Evolutionary conservation across 805 yeast species (phyloP), one percentile per base, ranked within the genome.

Genomic region (Candida ovalis): DNA sequence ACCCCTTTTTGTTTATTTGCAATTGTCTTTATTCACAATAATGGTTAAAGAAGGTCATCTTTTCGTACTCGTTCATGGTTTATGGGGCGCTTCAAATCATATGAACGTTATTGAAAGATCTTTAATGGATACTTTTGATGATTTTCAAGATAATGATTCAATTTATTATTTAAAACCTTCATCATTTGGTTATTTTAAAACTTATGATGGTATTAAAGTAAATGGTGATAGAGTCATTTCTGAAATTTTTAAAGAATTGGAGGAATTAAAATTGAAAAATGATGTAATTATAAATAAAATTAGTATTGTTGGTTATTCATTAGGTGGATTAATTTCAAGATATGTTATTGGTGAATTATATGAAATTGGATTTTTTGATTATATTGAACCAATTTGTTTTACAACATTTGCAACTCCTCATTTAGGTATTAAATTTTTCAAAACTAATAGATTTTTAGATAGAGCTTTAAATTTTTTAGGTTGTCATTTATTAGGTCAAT

Each of bases 241-340:
- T 28, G 96, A 89, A 62, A 72, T 91, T 15, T 70, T 76, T 35
- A 61, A 62, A 7, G 74, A 74, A 56, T 65, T 79, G 25, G 66
- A 66, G 17, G 60, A 53, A 10, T 62, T 69, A 51, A 56, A 73
- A 23, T 51, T 50, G 15, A 68, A 69, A 10, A 47, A 66, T 41
- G 58, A 58, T 47, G 55, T 66, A 43, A 47, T 60, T 22, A 76
- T 76, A 15, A 63, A 62, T 12, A 77, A 81, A 55, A 77, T 92
- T 43, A 86, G 95, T 51, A 72, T 92, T 38, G 75, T 88, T 2
- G 97, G 98, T 0, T 92, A 91, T 64, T 88, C 96, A 0, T 69
- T 92, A 49, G 97, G 98, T 21, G 98, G 98, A 0, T 67, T 91
- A 32, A 80, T 92, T 28, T 74, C 90, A 0, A 72, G 97, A 44